These are phyloP conservation scores for Grifola frondosa DNA, from an alignment of 1,284 basidiomycete species.

Conservation along the genomic window DNA sequence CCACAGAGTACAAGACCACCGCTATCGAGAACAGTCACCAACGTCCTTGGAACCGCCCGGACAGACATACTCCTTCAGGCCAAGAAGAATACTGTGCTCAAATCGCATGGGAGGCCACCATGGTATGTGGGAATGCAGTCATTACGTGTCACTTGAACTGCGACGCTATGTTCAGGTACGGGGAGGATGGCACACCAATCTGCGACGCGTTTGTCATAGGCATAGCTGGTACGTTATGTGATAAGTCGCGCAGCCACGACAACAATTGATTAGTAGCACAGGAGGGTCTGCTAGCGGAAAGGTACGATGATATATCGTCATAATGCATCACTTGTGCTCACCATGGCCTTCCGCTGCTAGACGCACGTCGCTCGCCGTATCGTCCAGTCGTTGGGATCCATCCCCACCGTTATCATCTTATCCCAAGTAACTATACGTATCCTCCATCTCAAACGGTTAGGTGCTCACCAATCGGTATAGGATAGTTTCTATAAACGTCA, in stretches of 20 bases:
- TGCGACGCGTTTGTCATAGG: slow-evolving; percentile 89
- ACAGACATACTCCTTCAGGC: slow-evolving; percentile 26
- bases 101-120: slow-evolving; percentile 79
- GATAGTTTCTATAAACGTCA: slow-evolving; percentile 94
- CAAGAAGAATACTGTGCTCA: slow-evolving; percentile 77
- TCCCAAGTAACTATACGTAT: slow-evolving; percentile 58
- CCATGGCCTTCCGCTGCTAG: slow-evolving; percentile 39
- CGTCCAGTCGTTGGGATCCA: slow-evolving; percentile 75
- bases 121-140: slow-evolving; percentile 50
- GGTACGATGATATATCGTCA: slow-evolving; percentile 43
- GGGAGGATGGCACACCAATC: slow-evolving; percentile 66
- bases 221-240: slow-evolving; percentile 77
- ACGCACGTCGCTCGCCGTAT: slow-evolving; percentile 92
- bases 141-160: neutral
- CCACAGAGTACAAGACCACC: slow-evolving; percentile 9
- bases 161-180: slow-evolving; percentile 55
- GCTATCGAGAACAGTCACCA: slow-evolving; percentile 17
- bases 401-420: slow-evolving; percentile 87
- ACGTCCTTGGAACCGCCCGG: slow-evolving; percentile 12
- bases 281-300: slow-evolving; percentile 94
- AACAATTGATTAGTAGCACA: slow-evolving; percentile 29
- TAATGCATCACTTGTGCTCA: slow-evolving; percentile 12
- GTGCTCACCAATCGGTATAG: slow-evolving; percentile 38
- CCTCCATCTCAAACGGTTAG: neutral
- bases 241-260: too few species aligned